phyloP scores from a whole-genome alignment of 768 basidiomycete species.

The Tricholoma flavovirens region DNA sequence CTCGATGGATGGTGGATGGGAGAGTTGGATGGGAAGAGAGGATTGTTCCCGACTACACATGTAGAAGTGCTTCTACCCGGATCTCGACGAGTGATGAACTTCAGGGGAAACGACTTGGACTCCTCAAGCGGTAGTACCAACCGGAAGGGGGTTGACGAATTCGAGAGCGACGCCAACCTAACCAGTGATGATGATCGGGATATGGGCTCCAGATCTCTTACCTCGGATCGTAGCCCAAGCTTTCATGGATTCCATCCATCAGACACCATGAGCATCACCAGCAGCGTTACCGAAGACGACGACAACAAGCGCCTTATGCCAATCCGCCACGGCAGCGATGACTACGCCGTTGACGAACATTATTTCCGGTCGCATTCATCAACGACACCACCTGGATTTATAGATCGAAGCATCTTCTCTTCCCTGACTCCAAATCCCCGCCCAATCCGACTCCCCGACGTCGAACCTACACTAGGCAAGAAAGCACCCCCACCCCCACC shows the following conservation, averaged over 20 bases:
- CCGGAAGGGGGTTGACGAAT: conserved; percentile 8
- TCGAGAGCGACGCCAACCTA: conserved; percentile 17
- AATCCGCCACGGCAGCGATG: conserved; percentile 7
- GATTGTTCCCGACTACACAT: conserved; percentile 79
- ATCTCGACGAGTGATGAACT: conserved; percentile 15
- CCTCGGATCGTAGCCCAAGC: conserved; percentile 33
- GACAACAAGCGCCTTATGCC: conserved; percentile 30
- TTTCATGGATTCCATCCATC: conserved; percentile 36
- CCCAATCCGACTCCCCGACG: conserved; percentile 18
- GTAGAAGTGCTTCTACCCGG: conserved; percentile 45
- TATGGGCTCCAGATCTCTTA: conserved; percentile 38
- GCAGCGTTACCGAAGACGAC: conserved; percentile 37
- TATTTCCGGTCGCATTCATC: conserved; percentile 13
- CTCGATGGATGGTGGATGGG: conserved; percentile 93
- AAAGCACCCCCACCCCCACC: conserved; percentile 63
- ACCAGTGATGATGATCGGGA: conserved; percentile 44
- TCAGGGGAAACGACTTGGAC: conserved; percentile 3
- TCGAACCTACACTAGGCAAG: conserved; percentile 24
- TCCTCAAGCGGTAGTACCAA: neutral
- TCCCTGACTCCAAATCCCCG: conserved; percentile 11
- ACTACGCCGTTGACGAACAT: conserved; percentile 12
- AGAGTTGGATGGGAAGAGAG: conserved; percentile 60
- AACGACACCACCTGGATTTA: neutral
- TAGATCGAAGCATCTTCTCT: neutral
- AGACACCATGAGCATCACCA: conserved; percentile 38